phyloP scores from a whole-genome alignment of 305 asterid genomes.

The Solanum hybrid region DNA sequence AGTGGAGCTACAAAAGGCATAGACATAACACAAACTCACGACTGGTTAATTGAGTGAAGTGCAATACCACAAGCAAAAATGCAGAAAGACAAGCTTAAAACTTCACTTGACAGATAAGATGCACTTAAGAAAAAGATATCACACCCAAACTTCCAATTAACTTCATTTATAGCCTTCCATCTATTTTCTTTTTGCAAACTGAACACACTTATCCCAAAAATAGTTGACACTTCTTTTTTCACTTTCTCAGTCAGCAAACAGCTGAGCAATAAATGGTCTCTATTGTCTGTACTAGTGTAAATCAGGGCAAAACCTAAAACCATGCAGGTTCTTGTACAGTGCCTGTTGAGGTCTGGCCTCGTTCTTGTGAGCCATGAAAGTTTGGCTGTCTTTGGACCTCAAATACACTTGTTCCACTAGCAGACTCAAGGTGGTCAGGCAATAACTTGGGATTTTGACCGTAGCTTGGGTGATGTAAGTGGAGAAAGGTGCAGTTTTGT shows the following conservation, averaged over 20 bases:
- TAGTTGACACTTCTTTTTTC: not conserved
- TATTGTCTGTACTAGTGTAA: not conserved
- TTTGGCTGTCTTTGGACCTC: not conserved
- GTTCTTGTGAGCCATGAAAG: not conserved
- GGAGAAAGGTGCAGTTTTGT: not conserved
- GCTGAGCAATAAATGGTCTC: not conserved
- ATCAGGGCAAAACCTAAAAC: not conserved
- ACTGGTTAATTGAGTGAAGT: not conserved
- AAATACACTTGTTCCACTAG: not conserved
- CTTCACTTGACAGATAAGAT: not conserved
- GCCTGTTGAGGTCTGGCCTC: not conserved
- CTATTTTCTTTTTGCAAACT: not conserved
- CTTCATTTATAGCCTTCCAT: not conserved
- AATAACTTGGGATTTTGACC: not conserved
- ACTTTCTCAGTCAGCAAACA: not conserved
- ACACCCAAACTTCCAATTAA: not conserved
- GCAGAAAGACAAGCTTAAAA: not conserved
- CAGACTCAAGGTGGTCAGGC: not conserved
- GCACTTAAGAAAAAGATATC: not conserved
- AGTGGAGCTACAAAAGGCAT: not conserved
- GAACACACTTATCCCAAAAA: not conserved
- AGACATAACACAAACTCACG: not conserved
- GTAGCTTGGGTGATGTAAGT: not conserved
- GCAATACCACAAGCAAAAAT: not conserved
- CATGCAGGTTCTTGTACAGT: not conserved